A percentile compares a stretch with the other conserved stretches of the same genome.
Conservation (phyloP, 257 asterid species). For the Coffea canephora region DNA sequence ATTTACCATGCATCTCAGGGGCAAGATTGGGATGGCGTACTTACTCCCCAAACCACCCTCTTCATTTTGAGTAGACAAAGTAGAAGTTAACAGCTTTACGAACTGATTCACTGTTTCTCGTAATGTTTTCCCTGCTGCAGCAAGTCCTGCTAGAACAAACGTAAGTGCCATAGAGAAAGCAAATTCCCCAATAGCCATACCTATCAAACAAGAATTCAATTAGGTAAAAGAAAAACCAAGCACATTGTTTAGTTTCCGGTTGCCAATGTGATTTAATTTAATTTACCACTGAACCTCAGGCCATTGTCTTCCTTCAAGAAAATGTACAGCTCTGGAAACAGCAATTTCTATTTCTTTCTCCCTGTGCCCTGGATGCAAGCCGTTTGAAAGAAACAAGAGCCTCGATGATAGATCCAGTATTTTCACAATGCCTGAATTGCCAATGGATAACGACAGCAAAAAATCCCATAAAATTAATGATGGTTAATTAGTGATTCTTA, state of each 20-base stretch:
- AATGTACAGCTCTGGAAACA: constrained; percentile 52
- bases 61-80: constrained; percentile 56
- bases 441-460: background rate
- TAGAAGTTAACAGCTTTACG: constrained; percentile 54
- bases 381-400: constrained; percentile 61
- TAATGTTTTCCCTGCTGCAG: constrained; percentile 56
- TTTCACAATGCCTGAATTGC: constrained; percentile 55
- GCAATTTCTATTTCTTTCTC: constrained; percentile 72
- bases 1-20: constrained; percentile 76
- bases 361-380: constrained; percentile 61
- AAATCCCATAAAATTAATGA: background rate
- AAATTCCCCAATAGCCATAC: constrained; percentile 85
- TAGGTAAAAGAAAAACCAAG: background rate
- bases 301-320: constrained; percentile 54
- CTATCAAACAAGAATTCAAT: constrained; percentile 17
- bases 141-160: constrained; percentile 51
- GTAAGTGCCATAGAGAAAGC: constrained; percentile 72
- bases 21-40: constrained; percentile 72
- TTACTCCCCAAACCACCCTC: constrained; percentile 96
- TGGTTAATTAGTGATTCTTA: no score
- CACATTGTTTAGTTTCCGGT: no score
- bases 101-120: constrained; percentile 46
- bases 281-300: constrained; percentile 78
- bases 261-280: no score
- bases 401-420: constrained; percentile 49